phyloP scores from a whole-genome alignment of 2,329 filamentous ascomycete species.

The Fulvia fulva region DNA sequence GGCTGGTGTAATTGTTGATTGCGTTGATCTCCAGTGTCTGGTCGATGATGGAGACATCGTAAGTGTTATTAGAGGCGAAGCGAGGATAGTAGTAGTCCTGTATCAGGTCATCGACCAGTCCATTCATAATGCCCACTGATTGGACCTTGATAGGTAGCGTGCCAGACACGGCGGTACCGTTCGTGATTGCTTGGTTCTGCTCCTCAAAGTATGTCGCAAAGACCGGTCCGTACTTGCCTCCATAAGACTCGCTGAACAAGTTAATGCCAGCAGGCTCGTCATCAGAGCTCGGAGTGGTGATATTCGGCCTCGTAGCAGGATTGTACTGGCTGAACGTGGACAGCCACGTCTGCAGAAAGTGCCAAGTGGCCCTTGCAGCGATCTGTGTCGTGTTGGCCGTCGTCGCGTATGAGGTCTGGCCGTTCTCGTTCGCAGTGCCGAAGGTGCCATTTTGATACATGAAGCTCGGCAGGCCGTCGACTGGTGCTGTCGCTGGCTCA shows the following conservation, averaged over 20 bases:
- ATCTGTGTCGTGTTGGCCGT: constrained; percentile 36
- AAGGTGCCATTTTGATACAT: constrained; percentile 63
- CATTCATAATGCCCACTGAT: constrained; percentile 68
- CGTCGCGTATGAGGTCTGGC: constrained; percentile 14
- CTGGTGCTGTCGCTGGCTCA: constrained; percentile 35
- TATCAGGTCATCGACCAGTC: constrained; percentile 61
- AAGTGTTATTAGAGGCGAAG: constrained; percentile 63
- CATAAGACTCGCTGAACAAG: constrained; percentile 54
- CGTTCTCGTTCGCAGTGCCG: constrained; percentile 46
- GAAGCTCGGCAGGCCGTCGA: constrained; percentile 22
- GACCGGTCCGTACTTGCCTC: constrained; percentile 63
- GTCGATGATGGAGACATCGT: constrained; percentile 57
- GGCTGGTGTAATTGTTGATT: constrained; percentile 45
- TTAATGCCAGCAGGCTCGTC: constrained; percentile 44
- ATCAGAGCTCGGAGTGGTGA: constrained; percentile 47
- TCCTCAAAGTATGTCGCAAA: constrained; percentile 57
- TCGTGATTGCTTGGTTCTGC: constrained; percentile 58
- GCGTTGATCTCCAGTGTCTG: constrained; percentile 46
- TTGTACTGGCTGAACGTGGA: constrained; percentile 38
- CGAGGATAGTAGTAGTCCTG: constrained; percentile 56
- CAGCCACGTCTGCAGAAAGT: constrained; percentile 60
- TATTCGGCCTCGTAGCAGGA: constrained; percentile 42
- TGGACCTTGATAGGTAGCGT: constrained; percentile 59
- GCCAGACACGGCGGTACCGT: constrained; percentile 47
- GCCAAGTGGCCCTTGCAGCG: constrained; percentile 53